Evolutionary conservation across 73 alveolate genomes (phyloP).

Genomic region (Paramecium pentaurelia): DNA sequence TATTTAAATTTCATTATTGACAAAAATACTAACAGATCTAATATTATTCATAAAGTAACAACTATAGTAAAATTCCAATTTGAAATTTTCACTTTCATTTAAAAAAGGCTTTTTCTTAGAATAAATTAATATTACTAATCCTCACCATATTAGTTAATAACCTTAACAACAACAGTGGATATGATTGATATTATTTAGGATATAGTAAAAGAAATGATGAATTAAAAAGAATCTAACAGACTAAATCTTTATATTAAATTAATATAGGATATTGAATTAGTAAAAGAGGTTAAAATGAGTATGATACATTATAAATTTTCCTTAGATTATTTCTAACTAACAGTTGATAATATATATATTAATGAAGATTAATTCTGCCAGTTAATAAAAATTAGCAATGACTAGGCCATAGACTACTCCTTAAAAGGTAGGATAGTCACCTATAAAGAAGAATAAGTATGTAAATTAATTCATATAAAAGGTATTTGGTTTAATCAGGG

Average conservation of each 20-base stretch:
- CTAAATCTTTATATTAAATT: not conserved
- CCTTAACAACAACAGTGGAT: not conserved
- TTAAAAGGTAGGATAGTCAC: not conserved
- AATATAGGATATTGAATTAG: not conserved
- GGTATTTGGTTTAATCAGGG: conserved; percentile 41
- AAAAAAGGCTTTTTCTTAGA: not conserved
- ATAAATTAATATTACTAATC: not conserved
- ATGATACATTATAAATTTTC: not conserved
- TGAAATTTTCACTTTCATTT: not conserved
- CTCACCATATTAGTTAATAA: not conserved
- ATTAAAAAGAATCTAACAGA: not conserved
- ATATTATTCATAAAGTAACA: not conserved
- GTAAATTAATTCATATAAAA: not conserved
- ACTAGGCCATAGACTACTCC: conserved; percentile 43
- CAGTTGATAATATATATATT: not conserved
- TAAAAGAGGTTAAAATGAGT: not conserved
- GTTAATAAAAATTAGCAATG: not conserved
- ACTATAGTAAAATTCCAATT: not conserved
- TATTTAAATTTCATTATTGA: too few relatives aligned
- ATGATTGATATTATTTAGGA: not conserved
- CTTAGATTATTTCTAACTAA: not conserved
- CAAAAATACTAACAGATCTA: not conserved
- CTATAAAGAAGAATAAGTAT: conserved; percentile 38
- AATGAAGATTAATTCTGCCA: conserved; percentile 36
- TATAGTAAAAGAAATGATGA: not conserved